phyloP scores from a whole-genome alignment of 2,329 filamentous ascomycete species.

The Amauroascus verrucosus region DNA sequence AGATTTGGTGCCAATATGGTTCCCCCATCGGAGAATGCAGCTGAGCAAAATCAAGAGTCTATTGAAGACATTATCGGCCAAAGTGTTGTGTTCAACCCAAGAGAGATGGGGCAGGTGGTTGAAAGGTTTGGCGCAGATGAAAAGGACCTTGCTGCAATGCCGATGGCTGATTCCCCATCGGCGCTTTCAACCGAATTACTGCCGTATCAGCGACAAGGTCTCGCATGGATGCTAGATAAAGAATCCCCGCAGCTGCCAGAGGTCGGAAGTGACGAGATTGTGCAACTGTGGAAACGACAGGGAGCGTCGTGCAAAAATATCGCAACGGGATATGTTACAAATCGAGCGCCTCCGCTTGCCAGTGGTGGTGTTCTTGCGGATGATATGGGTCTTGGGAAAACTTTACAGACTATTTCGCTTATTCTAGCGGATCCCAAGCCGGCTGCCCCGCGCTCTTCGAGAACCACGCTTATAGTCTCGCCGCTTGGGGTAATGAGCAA shows the following conservation, averaged over 20 bases:
- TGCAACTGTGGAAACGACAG: constrained; percentile 66
- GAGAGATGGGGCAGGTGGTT: constrained; percentile 53
- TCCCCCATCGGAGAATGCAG: constrained; percentile 17
- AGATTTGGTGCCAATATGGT: constrained; percentile 30
- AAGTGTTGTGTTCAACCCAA: constrained; percentile 58
- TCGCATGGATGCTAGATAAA: constrained; percentile 70
- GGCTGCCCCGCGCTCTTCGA: constrained; percentile 38
- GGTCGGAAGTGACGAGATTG: constrained; percentile 48
- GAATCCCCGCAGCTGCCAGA: constrained; percentile 59
- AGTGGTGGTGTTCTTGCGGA: constrained; percentile 80
- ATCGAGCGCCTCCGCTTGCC: constrained; percentile 51
- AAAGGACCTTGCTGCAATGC: constrained; percentile 58
- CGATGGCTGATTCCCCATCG: constrained; percentile 58
- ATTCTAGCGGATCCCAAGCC: constrained; percentile 50
- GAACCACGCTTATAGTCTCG: constrained; percentile 66
- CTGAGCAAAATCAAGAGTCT: constrained; percentile 27
- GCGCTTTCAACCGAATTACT: constrained; percentile 57
- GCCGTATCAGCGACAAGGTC: constrained; percentile 67
- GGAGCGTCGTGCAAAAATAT: constrained; percentile 52
- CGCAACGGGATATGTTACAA: constrained; percentile 58
- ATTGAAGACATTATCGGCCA: constrained; percentile 55
- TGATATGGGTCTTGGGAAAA: constrained; percentile 90
- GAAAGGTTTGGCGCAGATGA: constrained; percentile 65
- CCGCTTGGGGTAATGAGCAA: constrained; percentile 85
- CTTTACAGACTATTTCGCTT: constrained; percentile 71